Evolutionary conservation across 2,329 filamentous ascomycete genomes (phyloP).

Genomic region (Lithohypha guttulata): DNA sequence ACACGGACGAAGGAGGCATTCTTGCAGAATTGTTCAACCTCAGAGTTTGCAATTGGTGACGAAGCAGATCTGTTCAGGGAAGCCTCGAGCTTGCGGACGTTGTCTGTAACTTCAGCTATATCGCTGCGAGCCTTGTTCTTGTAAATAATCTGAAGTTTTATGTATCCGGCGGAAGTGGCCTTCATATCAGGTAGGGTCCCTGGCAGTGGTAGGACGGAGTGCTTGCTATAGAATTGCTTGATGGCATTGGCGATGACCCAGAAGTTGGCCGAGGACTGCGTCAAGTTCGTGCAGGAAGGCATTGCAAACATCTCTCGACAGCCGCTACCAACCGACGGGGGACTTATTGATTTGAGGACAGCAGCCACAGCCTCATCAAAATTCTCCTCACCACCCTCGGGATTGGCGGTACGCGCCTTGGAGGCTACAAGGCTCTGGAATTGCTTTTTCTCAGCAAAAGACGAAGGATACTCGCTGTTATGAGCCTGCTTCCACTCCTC

Average conservation of each 20-base stretch:
- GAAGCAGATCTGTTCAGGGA: conserved; percentile 32
- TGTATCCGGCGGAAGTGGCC: conserved; percentile 79
- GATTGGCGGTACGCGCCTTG: conserved; percentile 57
- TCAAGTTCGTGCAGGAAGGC: conserved; percentile 41
- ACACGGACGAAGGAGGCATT: conserved; percentile 89
- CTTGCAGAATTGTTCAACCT: conserved; percentile 89
- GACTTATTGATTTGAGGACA: conserved; percentile 74
- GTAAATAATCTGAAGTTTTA: conserved; percentile 84
- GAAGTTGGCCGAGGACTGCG: conserved; percentile 51
- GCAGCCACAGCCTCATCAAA: conserved; percentile 84
- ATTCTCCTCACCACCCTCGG: conserved; percentile 90
- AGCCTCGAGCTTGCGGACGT: conserved; percentile 47
- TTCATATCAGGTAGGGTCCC: conserved; percentile 96
- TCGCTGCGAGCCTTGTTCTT: conserved; percentile 77
- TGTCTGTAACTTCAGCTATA: conserved; percentile 59
- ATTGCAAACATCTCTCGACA: conserved; percentile 72
- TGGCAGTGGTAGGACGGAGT: conserved; percentile 67
- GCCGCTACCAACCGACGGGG: conserved; percentile 54
- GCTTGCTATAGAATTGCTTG: conserved; percentile 60
- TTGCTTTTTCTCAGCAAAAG: conserved; percentile 74
- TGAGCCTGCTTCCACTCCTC: conserved; percentile 67
- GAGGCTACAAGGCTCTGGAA: conserved; percentile 63
- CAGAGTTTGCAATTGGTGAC: conserved; percentile 49
- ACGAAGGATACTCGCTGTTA: conserved; percentile 55
- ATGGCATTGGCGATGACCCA: conserved; percentile 83